Evolutionary conservation across 2,329 filamentous ascomycete genomes (phyloP), one percentile per base, ranked within the genome.

Genomic region (Trichoderma oligosporum): DNA sequence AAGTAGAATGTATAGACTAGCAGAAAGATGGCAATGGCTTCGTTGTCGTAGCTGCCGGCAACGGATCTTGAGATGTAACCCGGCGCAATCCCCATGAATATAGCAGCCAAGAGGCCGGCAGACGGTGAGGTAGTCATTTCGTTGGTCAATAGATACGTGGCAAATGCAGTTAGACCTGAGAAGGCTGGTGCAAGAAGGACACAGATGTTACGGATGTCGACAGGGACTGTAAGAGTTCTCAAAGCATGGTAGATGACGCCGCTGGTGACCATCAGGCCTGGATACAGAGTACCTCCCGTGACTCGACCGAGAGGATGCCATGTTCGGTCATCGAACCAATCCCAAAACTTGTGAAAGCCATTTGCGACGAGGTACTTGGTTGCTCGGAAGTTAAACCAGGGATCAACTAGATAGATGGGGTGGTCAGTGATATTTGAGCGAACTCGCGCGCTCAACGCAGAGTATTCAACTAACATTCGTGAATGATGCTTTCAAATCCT

Each of bases 301-400:
- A 99, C 94, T 78, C 94, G 91, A 67, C 94, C 94, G 61, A 99
- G 88, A 67, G 94, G 94, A 76, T 99, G 93, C 94, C 94, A 99
- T 84, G 94, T 99, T 79, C 94, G 87, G 80, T 99, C 94, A 76
- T 99, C 94, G 71, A 99, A 99, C 94, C 94, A 99, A 74, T 99
- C 93, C 94, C 94, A 99, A 73, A 99, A 99, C 74, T 89, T 91
- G 75, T 96, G 95, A 78, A 99, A 97, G 67, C 94, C 94, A 85
- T 99, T 85, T 70, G 93, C 84, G 56, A 99, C 90, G 56, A 99
- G 84, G 70, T 99, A 97, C 76, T 97, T 97, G 57, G 94, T 97
- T 64, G 94, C 94, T 74, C 94, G 84, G 77, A 99, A 99, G 77
- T 99, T 99, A 80, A 99, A 99, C 94, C 94, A 99, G 33, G 94